Conservation (phyloP, 768 basidiomycete genomes). For the Calocera viscosa region DNA sequence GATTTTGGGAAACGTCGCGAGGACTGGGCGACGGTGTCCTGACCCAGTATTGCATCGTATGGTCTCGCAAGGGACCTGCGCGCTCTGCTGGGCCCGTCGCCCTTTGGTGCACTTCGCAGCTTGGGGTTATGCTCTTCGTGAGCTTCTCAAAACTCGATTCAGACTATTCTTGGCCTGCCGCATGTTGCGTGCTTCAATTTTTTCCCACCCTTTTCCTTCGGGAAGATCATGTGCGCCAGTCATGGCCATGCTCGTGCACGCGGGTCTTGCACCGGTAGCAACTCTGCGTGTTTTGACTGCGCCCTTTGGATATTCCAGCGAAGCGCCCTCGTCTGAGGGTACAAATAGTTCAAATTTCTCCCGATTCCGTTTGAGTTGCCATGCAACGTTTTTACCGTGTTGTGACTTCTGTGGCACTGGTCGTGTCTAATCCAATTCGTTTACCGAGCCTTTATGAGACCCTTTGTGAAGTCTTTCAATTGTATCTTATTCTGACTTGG, state of each 20-base stretch:
- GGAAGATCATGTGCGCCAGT: neutral
- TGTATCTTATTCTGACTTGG: too few relatives aligned
- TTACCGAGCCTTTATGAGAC: too few relatives aligned
- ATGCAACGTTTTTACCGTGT: too few relatives aligned
- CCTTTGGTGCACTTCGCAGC: constrained; percentile 8
- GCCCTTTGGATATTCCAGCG: neutral
- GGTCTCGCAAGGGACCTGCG: constrained; percentile 6
- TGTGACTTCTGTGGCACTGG: too few relatives aligned
- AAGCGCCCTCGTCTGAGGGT: neutral
- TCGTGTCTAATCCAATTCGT: too few relatives aligned
- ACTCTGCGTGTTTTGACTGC: neutral
- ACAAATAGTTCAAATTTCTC: neutral
- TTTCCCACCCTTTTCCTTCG: neutral
- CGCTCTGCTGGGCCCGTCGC: constrained; percentile 4
- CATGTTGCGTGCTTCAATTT: neutral
- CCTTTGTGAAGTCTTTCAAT: too few relatives aligned
- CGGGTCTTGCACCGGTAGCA: neutral
- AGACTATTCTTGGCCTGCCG: constrained; percentile 7
- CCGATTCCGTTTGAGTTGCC: too few relatives aligned
- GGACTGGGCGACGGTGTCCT: neutral
- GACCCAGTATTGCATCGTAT: neutral
- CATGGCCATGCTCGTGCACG: too few relatives aligned
- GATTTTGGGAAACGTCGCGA: constrained; percentile 8
- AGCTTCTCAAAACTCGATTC: constrained; percentile 8
- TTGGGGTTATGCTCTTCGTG: constrained; percentile 2